Evolutionary conservation across 192 early-diverging fungal species (phyloP).

Genomic region (Umbelopsis isabellina): DNA sequence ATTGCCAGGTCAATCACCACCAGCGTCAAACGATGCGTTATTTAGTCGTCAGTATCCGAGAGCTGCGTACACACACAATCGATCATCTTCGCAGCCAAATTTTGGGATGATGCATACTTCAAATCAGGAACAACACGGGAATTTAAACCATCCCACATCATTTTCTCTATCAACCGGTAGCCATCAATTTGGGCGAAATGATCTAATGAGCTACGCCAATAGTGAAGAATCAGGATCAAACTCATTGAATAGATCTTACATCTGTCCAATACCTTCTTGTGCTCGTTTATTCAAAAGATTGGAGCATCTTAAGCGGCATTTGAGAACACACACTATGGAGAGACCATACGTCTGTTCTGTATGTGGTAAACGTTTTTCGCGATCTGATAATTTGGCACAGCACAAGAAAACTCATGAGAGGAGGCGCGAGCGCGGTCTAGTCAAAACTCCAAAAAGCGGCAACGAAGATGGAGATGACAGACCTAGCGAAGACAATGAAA

Average conservation of each 20-base stretch:
- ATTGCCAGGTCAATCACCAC: neutral
- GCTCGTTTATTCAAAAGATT: slow-evolving; percentile 59
- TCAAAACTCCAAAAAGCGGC: neutral
- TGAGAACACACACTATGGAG: slow-evolving; percentile 63
- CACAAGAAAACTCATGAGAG: slow-evolving; percentile 62
- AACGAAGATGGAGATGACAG: neutral
- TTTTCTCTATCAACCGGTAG: slow-evolving; percentile 1
- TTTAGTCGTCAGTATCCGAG: neutral
- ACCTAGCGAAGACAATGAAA: neutral
- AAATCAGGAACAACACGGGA: slow-evolving; percentile 6
- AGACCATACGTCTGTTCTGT: slow-evolving; percentile 56
- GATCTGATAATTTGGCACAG: slow-evolving; percentile 61
- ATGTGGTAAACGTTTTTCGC: slow-evolving; percentile 60
- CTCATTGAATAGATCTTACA: slow-evolving; percentile 33
- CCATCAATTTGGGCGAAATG: neutral
- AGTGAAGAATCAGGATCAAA: neutral
- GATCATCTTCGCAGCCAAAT: neutral
- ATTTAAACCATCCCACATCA: neutral
- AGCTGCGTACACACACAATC: slow-evolving; percentile 8
- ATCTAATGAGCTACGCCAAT: neutral
- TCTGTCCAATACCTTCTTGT: slow-evolving; percentile 55
- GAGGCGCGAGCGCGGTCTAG: slow-evolving; percentile 22
- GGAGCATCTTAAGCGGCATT: slow-evolving; percentile 61
- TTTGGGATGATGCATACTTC: neutral
- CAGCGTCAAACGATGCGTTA: slow-evolving; percentile 2